Evolutionary conservation across 2,329 filamentous ascomycete genomes (phyloP).

Genomic region (Hymenotorrendiella dingleyae): DNA sequence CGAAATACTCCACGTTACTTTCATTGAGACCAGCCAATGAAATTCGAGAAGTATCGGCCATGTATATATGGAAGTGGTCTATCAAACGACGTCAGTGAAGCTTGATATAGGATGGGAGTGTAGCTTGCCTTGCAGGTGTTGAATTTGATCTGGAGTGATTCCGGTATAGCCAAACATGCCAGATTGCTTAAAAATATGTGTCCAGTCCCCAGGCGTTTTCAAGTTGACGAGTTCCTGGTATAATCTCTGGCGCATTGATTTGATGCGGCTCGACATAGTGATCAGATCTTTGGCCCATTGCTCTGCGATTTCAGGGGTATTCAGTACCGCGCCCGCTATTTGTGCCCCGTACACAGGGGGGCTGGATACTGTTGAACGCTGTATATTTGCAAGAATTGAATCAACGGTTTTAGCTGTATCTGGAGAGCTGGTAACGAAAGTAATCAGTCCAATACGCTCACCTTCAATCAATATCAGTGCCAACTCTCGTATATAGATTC

Average conservation of each 20-base stretch:
- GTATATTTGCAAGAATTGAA: constrained; percentile 30
- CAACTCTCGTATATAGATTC: not conserved
- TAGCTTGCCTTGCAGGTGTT: constrained; percentile 16
- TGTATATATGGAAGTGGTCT: constrained; percentile 35
- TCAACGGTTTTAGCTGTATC: constrained; percentile 15
- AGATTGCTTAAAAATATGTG: constrained; percentile 33
- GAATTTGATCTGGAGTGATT: constrained; percentile 42
- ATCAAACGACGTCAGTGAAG: not conserved
- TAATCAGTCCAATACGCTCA: constrained; percentile 12
- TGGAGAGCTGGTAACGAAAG: constrained; percentile 23
- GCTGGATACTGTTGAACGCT: constrained; percentile 33
- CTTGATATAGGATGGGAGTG: not conserved
- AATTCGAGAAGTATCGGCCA: constrained; percentile 35
- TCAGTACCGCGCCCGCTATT: constrained; percentile 32
- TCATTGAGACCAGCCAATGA: constrained; percentile 36
- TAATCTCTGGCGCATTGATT: constrained; percentile 31
- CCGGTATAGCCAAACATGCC: constrained; percentile 43
- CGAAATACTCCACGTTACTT: constrained; percentile 31
- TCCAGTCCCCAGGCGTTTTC: constrained; percentile 34
- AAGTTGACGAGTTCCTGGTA: constrained; percentile 31
- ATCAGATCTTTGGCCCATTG: constrained; percentile 34
- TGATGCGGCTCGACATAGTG: constrained; percentile 34
- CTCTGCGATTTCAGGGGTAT: constrained; percentile 22
- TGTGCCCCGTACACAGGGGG: constrained; percentile 33
- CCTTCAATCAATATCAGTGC: constrained; percentile 17